Percentiles rank a stretch among this genome's conserved stretches.
These are phyloP conservation scores for Blastomyces percursus DNA, from an alignment of 2,329 filamentous ascomycete genomes.

Conservation along the genomic window DNA sequence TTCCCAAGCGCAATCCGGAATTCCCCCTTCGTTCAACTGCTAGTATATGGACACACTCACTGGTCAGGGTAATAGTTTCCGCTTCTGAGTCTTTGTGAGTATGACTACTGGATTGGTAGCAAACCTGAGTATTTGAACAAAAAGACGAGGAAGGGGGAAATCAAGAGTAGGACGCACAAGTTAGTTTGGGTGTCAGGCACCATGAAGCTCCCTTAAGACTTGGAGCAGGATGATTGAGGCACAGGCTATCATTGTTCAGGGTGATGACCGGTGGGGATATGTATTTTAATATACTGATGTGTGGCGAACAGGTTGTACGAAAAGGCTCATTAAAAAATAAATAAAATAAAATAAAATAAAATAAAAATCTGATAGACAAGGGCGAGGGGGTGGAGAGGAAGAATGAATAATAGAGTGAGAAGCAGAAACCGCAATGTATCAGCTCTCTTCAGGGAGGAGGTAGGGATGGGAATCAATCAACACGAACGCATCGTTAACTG, in stretches of 20 bases:
- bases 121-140: background rate
- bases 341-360: background rate
- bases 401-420: background rate
- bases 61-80: background rate
- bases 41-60: background rate
- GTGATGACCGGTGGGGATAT: too few species aligned
- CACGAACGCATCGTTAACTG: background rate
- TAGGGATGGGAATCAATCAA: background rate
- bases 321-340: background rate
- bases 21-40: background rate
- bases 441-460: background rate
- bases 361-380: background rate
- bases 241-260: slow-evolving; percentile 5
- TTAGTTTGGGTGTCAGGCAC: slow-evolving; percentile 16
- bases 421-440: background rate
- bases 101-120: background rate
- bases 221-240: slow-evolving; percentile 16
- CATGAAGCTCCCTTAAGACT: slow-evolving; percentile 21
- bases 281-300: background rate
- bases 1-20: background rate
- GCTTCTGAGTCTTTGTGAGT: background rate
- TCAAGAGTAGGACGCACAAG: background rate
- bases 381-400: background rate
- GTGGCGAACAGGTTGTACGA: background rate
- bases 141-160: too few species aligned